Conservation (phyloP, 2,329 filamentous ascomycete genomes). For the Aureobasidium namibiae region DNA sequence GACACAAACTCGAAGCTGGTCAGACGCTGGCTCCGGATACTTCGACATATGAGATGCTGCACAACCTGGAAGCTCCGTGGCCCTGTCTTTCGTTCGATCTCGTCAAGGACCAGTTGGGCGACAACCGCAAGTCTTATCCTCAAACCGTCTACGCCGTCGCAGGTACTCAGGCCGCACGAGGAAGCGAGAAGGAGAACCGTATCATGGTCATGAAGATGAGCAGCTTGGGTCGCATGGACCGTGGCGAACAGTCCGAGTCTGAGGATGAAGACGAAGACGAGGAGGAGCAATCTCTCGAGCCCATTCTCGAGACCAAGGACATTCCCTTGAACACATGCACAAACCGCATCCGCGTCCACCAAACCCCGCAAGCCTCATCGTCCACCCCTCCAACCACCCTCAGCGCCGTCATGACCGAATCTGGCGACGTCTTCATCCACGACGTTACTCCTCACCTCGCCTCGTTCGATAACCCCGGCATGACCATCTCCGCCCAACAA, state of each 20-base stretch:
- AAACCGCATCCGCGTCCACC: slow-evolving; percentile 85
- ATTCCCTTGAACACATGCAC: slow-evolving; percentile 83
- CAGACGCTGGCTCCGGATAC: slow-evolving; percentile 86
- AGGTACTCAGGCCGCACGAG: slow-evolving; percentile 80
- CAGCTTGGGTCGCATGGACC: slow-evolving; percentile 79
- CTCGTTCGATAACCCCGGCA: slow-evolving; percentile 84
- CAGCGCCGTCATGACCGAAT: slow-evolving; percentile 88
- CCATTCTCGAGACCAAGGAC: slow-evolving; percentile 84
- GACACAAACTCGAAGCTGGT: slow-evolving; percentile 81
- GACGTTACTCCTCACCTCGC: slow-evolving; percentile 84
- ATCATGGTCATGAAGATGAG: slow-evolving; percentile 96
- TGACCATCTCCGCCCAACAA: slow-evolving; percentile 68
- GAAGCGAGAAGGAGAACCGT: slow-evolving; percentile 75
- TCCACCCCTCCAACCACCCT: slow-evolving; percentile 70
- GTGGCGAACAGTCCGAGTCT: slow-evolving; percentile 57
- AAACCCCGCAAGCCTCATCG: slow-evolving; percentile 63
- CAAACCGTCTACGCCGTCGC: slow-evolving; percentile 92
- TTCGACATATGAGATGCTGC: slow-evolving; percentile 96
- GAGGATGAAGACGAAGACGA: slow-evolving; percentile 63
- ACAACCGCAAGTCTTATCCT: slow-evolving; percentile 86
- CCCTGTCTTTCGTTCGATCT: slow-evolving; percentile 96
- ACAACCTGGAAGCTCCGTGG: slow-evolving; percentile 90
- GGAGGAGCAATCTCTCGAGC: slow-evolving; percentile 68
- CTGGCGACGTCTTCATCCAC: slow-evolving; percentile 80
- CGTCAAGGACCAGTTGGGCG: slow-evolving; percentile 73